phyloP scores from a whole-genome alignment of 1,139 yeast genomes.

The Blastobotrys malaysiensis region DNA sequence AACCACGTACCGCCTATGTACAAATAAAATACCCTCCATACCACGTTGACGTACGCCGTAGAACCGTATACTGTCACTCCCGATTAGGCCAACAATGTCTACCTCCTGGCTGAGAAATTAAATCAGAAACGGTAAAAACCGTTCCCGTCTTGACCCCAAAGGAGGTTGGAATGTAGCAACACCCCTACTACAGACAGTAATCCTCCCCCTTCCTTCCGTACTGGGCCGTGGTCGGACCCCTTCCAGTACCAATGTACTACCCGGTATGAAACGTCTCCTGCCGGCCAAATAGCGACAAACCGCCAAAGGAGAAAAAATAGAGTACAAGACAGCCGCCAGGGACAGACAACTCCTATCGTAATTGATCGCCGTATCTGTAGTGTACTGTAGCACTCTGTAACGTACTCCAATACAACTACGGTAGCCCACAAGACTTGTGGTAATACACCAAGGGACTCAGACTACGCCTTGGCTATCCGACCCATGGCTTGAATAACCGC shows the following conservation, averaged over 20 bases:
- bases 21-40: too few relatives aligned
- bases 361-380: background rate
- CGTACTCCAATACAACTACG: too few relatives aligned
- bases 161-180: background rate
- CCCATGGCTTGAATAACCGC: slow-evolving; percentile 67
- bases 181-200: too few relatives aligned
- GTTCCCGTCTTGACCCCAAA: background rate
- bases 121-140: background rate
- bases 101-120: background rate
- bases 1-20: too few relatives aligned
- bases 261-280: background rate
- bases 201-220: too few relatives aligned
- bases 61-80: background rate
- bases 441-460: too few relatives aligned
- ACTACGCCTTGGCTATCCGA: background rate
- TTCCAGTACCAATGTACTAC: background rate
- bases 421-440: too few relatives aligned
- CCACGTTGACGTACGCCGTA: too few relatives aligned
- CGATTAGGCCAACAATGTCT: background rate
- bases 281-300: background rate
- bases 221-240: background rate
- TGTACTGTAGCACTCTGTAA: too few relatives aligned
- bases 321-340: too few relatives aligned
- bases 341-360: too few relatives aligned
- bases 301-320: too few relatives aligned